Evolutionary conservation across 1,284 basidiomycete genomes (phyloP).

Genomic region (Sanghuangporus baumii): DNA sequence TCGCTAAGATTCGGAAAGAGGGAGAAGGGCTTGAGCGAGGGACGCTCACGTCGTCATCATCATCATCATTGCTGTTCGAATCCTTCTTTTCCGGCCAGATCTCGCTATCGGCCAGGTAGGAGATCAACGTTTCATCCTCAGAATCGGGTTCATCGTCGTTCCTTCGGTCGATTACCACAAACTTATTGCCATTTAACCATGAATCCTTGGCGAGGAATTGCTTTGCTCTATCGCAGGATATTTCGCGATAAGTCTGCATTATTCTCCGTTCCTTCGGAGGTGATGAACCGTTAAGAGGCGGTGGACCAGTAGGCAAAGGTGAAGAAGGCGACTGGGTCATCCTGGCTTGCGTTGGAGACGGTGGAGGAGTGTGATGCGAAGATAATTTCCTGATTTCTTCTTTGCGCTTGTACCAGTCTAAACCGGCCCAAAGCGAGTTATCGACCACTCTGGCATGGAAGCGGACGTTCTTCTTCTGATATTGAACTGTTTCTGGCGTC

Average conservation of each 20-base stretch:
- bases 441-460: constrained; percentile 18
- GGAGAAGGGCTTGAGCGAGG: constrained; percentile 9
- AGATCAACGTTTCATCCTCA: not conserved
- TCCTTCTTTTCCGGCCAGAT: not conserved
- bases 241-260: not conserved
- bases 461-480: constrained; percentile 3
- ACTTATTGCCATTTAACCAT: not conserved
- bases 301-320: not conserved
- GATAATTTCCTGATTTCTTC: too few relatives aligned
- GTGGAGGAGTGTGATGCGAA: too few relatives aligned
- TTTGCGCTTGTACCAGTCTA: not conserved
- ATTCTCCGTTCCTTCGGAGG: not conserved
- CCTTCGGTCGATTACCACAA: not conserved
- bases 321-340: not conserved
- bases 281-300: not conserved
- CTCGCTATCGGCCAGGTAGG: not conserved
- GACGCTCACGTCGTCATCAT: constrained; percentile 2
- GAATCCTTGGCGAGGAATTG: not conserved
- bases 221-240: not conserved
- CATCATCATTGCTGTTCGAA: not conserved
- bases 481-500: not conserved
- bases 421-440: constrained; percentile 17
- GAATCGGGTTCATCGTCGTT: not conserved
- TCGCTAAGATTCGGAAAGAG: not conserved
- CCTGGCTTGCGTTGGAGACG: too few relatives aligned